Evolutionary conservation across 78 protist genomes (phyloP), one percentile per base, ranked within the genome.

Genomic region (Guillardia theta): DNA sequence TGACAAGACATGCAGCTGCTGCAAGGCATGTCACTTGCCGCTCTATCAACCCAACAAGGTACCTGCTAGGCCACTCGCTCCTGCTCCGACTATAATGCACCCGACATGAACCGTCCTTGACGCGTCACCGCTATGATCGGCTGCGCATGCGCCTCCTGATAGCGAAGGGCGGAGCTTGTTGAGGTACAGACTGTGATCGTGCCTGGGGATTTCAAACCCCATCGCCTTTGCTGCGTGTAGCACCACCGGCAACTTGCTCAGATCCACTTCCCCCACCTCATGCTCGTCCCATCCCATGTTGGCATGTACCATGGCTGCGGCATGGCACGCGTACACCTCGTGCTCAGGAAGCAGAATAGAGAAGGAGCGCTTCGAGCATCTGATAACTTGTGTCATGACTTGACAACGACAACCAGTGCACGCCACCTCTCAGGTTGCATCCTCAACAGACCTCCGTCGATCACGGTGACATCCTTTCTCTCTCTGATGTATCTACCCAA

Each of bases 401-500:
- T n/a, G n/a, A n/a, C n/a, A n/a, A n/a, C n/a, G n/a, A n/a, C n/a
- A n/a, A n/a, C n/a, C n/a, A n/a, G n/a, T n/a, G n/a, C n/a, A n/a
- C n/a, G n/a, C n/a, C n/a, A n/a, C n/a, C n/a, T n/a, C n/a, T n/a
- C n/a, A n/a, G n/a, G n/a, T 15, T 33, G 27, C 83, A 70, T 1
- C 45, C 83, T 36, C 83, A 70, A 12, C 83, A 70, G 83, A 1
- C 83, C 83, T 24, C 83, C 83, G 83, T 70, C 83, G 27, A 70
- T 24, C 45, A 70, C 83, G 27, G 46, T 12, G 36, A 70, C 45
- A 43, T 70, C 83, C 83, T 36, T 6, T 24, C 83, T 24, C 27
- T 24, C n/a, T n/a, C n/a, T n/a, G n/a, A n/a, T n/a, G n/a, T n/a
- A n/a, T n/a, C n/a, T n/a, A n/a, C n/a, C n/a, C n/a, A n/a, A n/a